Base-by-base conservation (phyloP, 139 green algal genomes). In the Diplosphaera chodatii region DNA sequence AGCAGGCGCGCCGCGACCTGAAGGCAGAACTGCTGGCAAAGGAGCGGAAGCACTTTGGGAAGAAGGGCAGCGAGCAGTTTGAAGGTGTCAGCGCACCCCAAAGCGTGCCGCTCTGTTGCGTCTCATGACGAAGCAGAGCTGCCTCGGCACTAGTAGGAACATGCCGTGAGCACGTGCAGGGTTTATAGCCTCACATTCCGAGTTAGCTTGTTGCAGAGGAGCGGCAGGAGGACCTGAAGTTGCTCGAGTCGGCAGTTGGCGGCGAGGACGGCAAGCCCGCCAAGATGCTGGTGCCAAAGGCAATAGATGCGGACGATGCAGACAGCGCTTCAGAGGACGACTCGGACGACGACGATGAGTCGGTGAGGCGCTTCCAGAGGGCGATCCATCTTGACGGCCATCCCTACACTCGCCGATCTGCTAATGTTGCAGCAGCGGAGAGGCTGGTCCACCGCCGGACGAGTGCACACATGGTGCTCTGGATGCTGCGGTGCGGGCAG, bases 241-340 rank as follows among this genome's bases (percentile, higher is more conserved):
- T 96, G n/a, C 68, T 97, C 55, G 82, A 96, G 41, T 67, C 78
- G 16, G 71, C 34, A 27, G 73, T 59, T 31, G 67, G 32, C 3
- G 81, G 69, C 1, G 77, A 66, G 1, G 78, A 70, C 25, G 74
- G 80, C 29, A 74, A 67, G 21, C 74, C 75, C 41, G 73, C 63
- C 15, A 78, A 79, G 41, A 75, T 75, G 29, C 73, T 96, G 1
- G 79, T 96, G 18, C 91, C 90, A 3, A 91, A 90, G 63, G 86
- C 87, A 4, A 77, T 82, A 21, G 90, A 97, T 40, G 91, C 88
- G 33, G 92, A 96, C 65, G 91, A 92, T 33, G 81, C 34, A 27
- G 1, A 75, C 25, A 40, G 77, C 8, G 62, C 80, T 30, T 64
- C 71, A 25, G 77, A 85, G 1, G 75, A 71, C 62, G 82, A 84